Evolutionary conservation across 768 basidiomycete genomes (phyloP).

Genomic region (Lactifluus echinatus): DNA sequence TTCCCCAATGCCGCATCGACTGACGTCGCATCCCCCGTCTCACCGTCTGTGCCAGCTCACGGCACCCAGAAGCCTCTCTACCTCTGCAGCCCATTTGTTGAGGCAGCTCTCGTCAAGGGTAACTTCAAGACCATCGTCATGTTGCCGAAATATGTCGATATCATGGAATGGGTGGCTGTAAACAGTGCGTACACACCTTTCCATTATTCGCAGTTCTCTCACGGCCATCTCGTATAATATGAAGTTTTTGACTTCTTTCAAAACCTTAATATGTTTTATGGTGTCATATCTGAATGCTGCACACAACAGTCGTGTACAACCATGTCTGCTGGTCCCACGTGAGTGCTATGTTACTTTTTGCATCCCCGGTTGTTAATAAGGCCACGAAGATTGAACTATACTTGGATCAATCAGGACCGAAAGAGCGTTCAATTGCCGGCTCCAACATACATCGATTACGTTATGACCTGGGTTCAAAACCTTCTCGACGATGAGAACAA

Average conservation of each 20-base stretch:
- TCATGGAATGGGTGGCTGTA: conserved; percentile 96
- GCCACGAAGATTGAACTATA: conserved; percentile 69
- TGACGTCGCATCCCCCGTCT: conserved; percentile 30
- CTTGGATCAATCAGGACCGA: conserved; percentile 89
- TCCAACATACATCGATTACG: conserved; percentile 95
- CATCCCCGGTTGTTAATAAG: neutral
- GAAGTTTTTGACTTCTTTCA: conserved; percentile 96
- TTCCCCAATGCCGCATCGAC: conserved; percentile 33
- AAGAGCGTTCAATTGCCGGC: conserved; percentile 84
- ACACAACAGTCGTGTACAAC: conserved; percentile 83
- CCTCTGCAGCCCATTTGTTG: conserved; percentile 89
- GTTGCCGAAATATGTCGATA: conserved; percentile 89
- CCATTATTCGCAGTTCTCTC: neutral
- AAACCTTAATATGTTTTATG: conserved; percentile 95
- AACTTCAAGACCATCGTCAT: conserved; percentile 98
- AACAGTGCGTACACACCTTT: conserved; percentile 54
- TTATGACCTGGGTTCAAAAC: conserved; percentile 95
- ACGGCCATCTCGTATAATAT: neutral
- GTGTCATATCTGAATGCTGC: conserved; percentile 87
- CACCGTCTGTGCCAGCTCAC: conserved; percentile 37
- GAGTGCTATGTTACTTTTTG: conserved; percentile 26
- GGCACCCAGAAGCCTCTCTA: conserved; percentile 61
- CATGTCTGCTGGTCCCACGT: conserved; percentile 88
- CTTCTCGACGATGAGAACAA: conserved; percentile 88
- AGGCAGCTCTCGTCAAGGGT: conserved; percentile 92